Evolutionary conservation across 805 yeast genomes (phyloP), one percentile per base, ranked within the genome.

Genomic region (Sungouiella thailandica): DNA sequence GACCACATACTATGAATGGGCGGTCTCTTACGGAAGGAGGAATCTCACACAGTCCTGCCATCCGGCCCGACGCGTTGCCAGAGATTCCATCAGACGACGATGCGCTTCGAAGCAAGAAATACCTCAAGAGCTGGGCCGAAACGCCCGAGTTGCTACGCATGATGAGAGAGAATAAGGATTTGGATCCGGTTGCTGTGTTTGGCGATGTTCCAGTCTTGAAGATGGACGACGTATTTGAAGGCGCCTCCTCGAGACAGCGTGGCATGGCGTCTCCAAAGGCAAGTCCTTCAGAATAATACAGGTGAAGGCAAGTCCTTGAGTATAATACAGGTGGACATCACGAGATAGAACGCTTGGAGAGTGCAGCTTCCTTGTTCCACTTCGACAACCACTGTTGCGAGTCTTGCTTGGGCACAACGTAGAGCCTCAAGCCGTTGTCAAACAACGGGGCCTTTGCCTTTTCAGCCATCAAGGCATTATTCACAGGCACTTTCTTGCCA

Each of bases 391-490:
- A 89, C 5, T 52, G 65, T 14, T 69, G 63, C 2, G 83, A 67
- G 28, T 80, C 81, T 4, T 52, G 62, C 53, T 81, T 85, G 7
- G 96, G 96, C 14, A 89, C 89, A 17, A 86, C 74, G 47, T 80
- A 87, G 7, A 90, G 51, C 44, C 87, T 72, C 38, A 86, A 67
- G 25, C 82, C 68, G 39, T 74, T 70, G 49, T 89, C 96, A 41
- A 89, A 79, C 27, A 89, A 56, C 2, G 96, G 95, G 7, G 86
- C 77, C 16, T 67, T 68, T 11, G 94, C 84, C 7, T 60, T 59
- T 23, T 71, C 75, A 31, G 76, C 70, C 62, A 76, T 70, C 42
- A 90, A 66, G 1, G 80, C 83, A 32, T 74, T 72, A 47, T 76
- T 73, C 15, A 90, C 54, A 1, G 83, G 64, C 15, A 78, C 72